phyloP scores from a whole-genome alignment of 208 protist species.

The Leishmania major region DNA sequence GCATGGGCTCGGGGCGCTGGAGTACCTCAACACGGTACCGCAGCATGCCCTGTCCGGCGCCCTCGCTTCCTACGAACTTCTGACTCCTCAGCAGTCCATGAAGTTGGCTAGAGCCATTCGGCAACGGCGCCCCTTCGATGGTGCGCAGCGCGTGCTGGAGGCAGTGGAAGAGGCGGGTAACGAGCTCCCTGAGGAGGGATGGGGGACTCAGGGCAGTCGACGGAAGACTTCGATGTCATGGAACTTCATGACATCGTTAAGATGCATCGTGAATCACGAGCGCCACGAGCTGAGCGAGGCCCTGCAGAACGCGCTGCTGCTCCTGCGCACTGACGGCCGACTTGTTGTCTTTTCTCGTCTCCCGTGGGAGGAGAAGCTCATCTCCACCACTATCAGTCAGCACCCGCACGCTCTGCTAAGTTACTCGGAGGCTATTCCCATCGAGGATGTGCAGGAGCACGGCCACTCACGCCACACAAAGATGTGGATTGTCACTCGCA shows the following conservation, averaged over 20 bases:
- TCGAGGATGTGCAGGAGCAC: conserved; percentile 62
- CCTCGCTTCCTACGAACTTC: conserved; percentile 59
- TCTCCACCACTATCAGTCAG: conserved; percentile 48
- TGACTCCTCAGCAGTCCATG: conserved; percentile 79
- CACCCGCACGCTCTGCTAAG: conserved; percentile 84
- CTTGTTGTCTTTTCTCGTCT: conserved; percentile 78
- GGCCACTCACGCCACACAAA: conserved; percentile 83
- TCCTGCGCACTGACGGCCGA: conserved; percentile 74
- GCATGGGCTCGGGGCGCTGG: conserved; percentile 52
- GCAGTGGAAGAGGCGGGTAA: conserved; percentile 66
- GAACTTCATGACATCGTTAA: conserved; percentile 81
- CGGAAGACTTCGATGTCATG: conserved; percentile 84
- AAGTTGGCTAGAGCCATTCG: conserved; percentile 81
- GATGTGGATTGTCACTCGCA: conserved; percentile 77
- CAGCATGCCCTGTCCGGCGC: conserved; percentile 60
- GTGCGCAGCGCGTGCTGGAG: conserved; percentile 47
- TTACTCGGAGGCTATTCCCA: conserved; percentile 67
- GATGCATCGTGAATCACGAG: conserved; percentile 87
- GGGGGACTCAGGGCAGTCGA: conserved; percentile 58
- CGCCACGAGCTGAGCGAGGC: conserved; percentile 66
- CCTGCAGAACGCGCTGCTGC: conserved; percentile 66
- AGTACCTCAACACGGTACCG: conserved; percentile 83
- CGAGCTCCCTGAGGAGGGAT: conserved; percentile 74
- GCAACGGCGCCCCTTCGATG: conserved; percentile 54
- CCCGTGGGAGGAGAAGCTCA: conserved; percentile 81